Conservation (phyloP, 768 basidiomycete genomes). For the Mycena kentingensis region DNA sequence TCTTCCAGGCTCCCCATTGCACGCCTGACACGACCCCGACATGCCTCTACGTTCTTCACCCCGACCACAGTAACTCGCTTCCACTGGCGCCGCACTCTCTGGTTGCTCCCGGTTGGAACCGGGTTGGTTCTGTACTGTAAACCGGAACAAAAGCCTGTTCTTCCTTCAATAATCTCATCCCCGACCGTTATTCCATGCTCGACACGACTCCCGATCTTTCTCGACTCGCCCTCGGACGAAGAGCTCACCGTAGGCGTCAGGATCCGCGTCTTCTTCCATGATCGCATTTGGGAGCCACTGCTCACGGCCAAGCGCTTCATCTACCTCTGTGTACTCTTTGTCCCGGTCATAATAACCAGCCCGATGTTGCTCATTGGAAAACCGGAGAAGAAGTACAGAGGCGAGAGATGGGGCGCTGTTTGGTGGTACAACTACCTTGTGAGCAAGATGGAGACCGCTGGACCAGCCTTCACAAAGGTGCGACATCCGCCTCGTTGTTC, state of each 20-base stretch:
- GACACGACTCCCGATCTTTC: constrained; percentile 33
- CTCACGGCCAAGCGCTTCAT: constrained; percentile 82
- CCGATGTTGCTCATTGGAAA: constrained; percentile 81
- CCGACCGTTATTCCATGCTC: constrained; percentile 47
- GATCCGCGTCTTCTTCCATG: constrained; percentile 50
- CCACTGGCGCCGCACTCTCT: constrained; percentile 40
- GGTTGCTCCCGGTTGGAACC: constrained; percentile 59
- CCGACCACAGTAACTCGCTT: constrained; percentile 33
- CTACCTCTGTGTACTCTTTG: constrained; percentile 78
- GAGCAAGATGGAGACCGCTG: constrained; percentile 87
- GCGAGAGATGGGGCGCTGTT: constrained; percentile 88
- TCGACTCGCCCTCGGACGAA: constrained; percentile 72
- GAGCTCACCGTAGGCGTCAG: constrained; percentile 48
- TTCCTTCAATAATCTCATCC: constrained; percentile 52
- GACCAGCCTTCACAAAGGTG: constrained; percentile 97
- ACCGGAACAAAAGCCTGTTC: constrained; percentile 43
- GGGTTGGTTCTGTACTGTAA: constrained; percentile 54
- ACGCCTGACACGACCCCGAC: constrained; percentile 25
- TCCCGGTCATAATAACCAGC: constrained; percentile 80
- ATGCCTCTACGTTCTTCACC: constrained; percentile 38
- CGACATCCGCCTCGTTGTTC: constrained; percentile 16
- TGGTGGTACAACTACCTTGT: constrained; percentile 98
- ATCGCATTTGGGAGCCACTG: constrained; percentile 80
- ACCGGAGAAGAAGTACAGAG: constrained; percentile 54
- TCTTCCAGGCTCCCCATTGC: background rate